A percentile compares a stretch with the other conserved stretches of the same genome.
phyloP scores from a whole-genome alignment of 2,329 filamentous ascomycete species.

The Xylariomycetidae sp. region DNA sequence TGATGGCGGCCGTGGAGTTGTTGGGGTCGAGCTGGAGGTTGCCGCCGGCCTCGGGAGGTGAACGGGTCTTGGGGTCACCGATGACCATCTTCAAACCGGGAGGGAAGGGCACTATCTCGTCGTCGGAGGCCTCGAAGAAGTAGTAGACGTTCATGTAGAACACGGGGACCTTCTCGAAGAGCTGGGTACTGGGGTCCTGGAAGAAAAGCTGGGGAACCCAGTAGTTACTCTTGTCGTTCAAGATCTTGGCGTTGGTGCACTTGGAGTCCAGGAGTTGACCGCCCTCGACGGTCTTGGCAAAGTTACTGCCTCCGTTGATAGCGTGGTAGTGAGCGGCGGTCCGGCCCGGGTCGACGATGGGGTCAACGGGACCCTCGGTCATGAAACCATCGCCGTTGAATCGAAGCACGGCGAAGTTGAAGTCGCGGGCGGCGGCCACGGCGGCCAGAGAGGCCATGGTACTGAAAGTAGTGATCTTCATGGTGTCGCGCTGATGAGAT shows the following conservation, averaged over 20 bases:
- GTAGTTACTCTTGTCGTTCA: constrained; percentile 67
- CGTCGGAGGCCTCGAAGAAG: constrained; percentile 59
- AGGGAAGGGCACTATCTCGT: constrained; percentile 65
- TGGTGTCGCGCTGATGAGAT: too few relatives aligned
- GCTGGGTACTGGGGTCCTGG: constrained; percentile 53
- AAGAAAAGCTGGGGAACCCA: constrained; percentile 72
- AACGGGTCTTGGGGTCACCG: constrained; percentile 54
- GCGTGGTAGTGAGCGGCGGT: constrained; percentile 61
- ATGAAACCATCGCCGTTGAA: constrained; percentile 62
- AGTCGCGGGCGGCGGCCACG: constrained; percentile 35
- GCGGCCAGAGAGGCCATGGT: constrained; percentile 30
- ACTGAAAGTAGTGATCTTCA: constrained; percentile 17
- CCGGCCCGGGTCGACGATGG: constrained; percentile 58
- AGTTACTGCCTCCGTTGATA: constrained; percentile 65
- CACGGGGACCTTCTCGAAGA: constrained; percentile 59
- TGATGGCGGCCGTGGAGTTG: constrained; percentile 38
- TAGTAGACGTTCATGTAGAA: constrained; percentile 76
- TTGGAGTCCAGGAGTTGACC: constrained; percentile 52
- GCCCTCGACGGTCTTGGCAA: constrained; percentile 56
- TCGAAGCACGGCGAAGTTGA: constrained; percentile 61
- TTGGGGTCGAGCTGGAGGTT: constrained; percentile 44
- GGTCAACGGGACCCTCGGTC: constrained; percentile 57
- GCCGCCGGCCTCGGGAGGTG: constrained; percentile 48
- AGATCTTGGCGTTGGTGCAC: constrained; percentile 66
- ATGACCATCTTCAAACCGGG: constrained; percentile 64